Conservation (phyloP, 345 rosid genomes). For the Brassica carinata region DNA sequence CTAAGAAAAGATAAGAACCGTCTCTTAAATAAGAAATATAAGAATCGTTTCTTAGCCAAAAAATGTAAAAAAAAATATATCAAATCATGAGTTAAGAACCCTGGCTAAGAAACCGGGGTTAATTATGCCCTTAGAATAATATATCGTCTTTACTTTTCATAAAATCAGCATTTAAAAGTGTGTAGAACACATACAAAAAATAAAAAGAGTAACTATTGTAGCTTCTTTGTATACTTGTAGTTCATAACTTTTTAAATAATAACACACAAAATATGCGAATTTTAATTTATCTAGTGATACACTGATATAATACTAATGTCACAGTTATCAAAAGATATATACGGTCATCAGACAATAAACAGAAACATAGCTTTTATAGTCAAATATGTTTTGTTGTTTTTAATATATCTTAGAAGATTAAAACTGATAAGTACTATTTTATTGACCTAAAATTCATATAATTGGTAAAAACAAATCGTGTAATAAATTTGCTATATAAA, state of each 20-base stretch:
- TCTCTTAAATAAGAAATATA: too few species aligned
- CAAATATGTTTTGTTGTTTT: not conserved
- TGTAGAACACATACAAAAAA: constrained; percentile 1
- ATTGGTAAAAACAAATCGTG: too few species aligned
- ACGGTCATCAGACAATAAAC: not conserved
- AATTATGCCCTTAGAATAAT: constrained; percentile 1
- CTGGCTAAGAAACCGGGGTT: too few species aligned
- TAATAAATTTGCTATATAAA: not conserved
- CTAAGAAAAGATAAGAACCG: too few species aligned
- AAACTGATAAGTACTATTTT: not conserved
- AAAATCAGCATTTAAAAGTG: not conserved
- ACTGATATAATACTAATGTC: not conserved
- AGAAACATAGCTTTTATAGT: not conserved
- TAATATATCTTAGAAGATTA: not conserved
- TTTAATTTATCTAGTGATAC: not conserved
- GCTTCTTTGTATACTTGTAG: not conserved
- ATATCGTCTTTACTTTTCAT: not conserved
- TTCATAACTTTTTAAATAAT: not conserved
- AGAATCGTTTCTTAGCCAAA: too few species aligned
- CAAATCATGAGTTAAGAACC: too few species aligned
- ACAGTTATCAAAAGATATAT: not conserved
- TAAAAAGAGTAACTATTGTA: not conserved
- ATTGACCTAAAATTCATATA: not conserved
- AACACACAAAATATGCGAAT: not conserved
- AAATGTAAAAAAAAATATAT: too few species aligned